Base-by-base conservation (phyloP, 1,284 basidiomycete genomes). In the Cryptococcus wingfieldii region DNA sequence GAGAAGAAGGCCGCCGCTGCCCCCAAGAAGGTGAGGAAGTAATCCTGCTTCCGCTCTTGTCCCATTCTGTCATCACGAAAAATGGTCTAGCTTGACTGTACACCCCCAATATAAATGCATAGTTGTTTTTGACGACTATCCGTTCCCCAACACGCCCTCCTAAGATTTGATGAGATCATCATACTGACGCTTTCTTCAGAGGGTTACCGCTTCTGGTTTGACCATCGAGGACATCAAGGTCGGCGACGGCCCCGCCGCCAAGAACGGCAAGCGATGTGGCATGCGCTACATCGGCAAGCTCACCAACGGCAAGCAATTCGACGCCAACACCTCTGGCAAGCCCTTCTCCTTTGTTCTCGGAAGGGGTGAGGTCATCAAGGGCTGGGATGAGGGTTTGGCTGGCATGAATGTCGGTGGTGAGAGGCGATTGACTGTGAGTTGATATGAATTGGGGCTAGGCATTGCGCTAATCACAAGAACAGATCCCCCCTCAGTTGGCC, bases 321-420 rank as follows among this genome's bases (percentile, higher is more conserved):
- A 98, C 79, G 81, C 84, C 71, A 96, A 96, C 79, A 86, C 83
- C 60, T 87, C 85, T 72, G 94, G 94, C 65, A 87, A 86, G 72
- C 89, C 92, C 83, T 96, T 97, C 80, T 79, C 80, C 47, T 97
- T 97, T 82, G 83, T 80, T 49, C 82, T 98, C 37, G 95, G 94
- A 54, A 80, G 83, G 59, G 90, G 90, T 44, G 88, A 96, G 73
- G 94, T 97, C 52, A 95, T 97, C 78, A 89, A 89, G 80, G 91
- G 88, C 81, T 96, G 92, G 94, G 93, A 96, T 68, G 81, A 90
- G 67, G 94, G 94, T 53, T 82, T 98, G 57, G 84, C 80, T 54
- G 95, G 94, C 49, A 96, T 98, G 92, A 84, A 87, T 65, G 85
- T 88, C 48, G 93, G 90, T 52, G 90, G 91, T 41, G 93, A 97